Percentiles rank a stretch among this genome's conserved stretches.
Evolutionary conservation across 371 early-diverging fungal species (phyloP).

Genomic region (Lichtheimia ornata): DNA sequence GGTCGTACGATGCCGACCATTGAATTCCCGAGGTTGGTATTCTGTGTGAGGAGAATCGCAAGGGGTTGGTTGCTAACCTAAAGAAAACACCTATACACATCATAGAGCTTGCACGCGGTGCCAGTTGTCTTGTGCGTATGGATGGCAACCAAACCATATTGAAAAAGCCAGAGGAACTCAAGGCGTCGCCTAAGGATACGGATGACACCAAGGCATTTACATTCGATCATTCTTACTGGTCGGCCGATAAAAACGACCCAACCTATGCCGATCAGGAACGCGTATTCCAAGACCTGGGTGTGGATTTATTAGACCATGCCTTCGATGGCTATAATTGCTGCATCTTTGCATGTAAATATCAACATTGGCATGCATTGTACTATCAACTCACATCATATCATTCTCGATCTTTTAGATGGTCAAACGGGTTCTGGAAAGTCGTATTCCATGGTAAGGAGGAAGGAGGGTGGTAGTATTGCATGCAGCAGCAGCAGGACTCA

Average conservation of each 20-base stretch:
- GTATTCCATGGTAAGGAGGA: conserved; percentile 74
- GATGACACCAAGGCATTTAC: conserved; percentile 69
- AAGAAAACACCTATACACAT: conserved; percentile 7
- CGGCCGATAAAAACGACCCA: conserved; percentile 66
- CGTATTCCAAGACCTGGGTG: conserved; percentile 79
- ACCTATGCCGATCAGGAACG: conserved; percentile 74
- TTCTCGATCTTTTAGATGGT: conserved; percentile 58
- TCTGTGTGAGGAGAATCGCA: neutral
- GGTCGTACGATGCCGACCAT: conserved; percentile 77
- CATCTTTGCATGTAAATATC: conserved; percentile 78
- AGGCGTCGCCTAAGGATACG: conserved; percentile 7
- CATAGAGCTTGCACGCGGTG: conserved; percentile 64
- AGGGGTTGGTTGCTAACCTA: neutral
- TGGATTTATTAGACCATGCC: conserved; percentile 81
- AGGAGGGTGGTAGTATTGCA: neutral
- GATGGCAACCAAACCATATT: conserved; percentile 72
- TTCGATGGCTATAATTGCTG: conserved; percentile 88
- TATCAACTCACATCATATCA: neutral
- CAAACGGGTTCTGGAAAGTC: conserved; percentile 89
- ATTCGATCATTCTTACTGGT: conserved; percentile 88
- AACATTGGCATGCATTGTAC: neutral
- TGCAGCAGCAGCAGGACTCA: neutral
- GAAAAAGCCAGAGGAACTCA: conserved; percentile 44
- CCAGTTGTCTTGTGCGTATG: conserved; percentile 67
- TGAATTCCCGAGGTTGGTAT: conserved; percentile 64